These are phyloP conservation scores for Oryza glaberrima DNA, from an alignment of 176 grass and related monocot genomes.

Conservation along the genomic window DNA sequence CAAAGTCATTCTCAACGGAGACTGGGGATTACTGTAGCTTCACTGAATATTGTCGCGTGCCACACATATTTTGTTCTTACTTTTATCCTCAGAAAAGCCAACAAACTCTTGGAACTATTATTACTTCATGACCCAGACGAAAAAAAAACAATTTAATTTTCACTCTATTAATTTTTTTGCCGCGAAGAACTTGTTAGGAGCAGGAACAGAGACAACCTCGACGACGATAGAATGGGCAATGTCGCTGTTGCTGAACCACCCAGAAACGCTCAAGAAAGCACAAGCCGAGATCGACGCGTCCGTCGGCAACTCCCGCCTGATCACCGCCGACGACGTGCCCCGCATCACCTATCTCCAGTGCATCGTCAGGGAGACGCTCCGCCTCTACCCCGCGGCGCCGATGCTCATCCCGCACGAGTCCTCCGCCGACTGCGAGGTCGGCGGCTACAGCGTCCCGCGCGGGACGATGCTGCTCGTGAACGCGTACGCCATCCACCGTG, in stretches of 20 bases:
- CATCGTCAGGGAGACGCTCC: conserved; percentile 63
- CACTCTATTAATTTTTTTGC: not conserved
- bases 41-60: no score
- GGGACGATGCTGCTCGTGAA: conserved; percentile 61
- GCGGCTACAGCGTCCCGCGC: conserved; percentile 3
- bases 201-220: conserved; percentile 52
- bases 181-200: conserved; percentile 24
- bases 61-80: no score
- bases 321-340: conserved; percentile 39
- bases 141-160: not conserved
- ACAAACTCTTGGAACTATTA: no score
- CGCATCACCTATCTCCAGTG: conserved; percentile 47
- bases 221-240: conserved; percentile 58
- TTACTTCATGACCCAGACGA: no score
- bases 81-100: no score
- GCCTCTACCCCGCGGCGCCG: conserved; percentile 30
- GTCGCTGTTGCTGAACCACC: conserved; percentile 68
- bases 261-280: conserved; percentile 22
- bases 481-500: conserved; percentile 53
- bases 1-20: no score
- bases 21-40: no score
- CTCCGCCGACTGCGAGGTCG: conserved; percentile 26
- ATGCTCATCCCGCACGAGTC: conserved; percentile 49
- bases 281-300: conserved; percentile 27
- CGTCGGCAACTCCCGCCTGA: conserved; percentile 30